phyloP scores from a whole-genome alignment of 1,284 basidiomycete genomes.

The Pterulicium gracile region DNA sequence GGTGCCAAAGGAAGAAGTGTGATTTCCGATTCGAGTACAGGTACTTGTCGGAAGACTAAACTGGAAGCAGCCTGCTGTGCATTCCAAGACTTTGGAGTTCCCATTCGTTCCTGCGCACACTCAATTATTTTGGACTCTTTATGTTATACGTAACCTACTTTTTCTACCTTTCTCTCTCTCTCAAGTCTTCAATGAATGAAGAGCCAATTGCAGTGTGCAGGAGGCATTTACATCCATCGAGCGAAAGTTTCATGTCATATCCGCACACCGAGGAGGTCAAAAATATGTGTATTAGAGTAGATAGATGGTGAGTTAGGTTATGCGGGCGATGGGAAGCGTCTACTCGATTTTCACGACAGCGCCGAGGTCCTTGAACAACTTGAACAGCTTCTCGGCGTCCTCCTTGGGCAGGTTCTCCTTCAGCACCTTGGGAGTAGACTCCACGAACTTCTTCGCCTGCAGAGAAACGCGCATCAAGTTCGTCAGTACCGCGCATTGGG shows the following conservation, averaged over 20 bases:
- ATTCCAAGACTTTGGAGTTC: conserved; percentile 10
- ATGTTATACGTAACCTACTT: not conserved
- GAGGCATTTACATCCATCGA: too few relatives aligned
- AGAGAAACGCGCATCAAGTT: conserved; percentile 10
- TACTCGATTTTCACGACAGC: conserved; percentile 82
- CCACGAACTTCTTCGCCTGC: conserved; percentile 99
- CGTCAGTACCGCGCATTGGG: conserved; percentile 12
- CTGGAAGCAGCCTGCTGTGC: not conserved
- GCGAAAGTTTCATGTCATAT: too few relatives aligned
- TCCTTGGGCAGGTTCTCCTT: conserved; percentile 98
- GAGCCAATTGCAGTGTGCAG: not conserved
- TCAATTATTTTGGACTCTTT: conserved; percentile 1
- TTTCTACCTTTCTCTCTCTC: not conserved
- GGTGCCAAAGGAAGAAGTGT: conserved; percentile 97
- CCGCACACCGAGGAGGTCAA: too few relatives aligned
- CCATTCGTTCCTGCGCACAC: not conserved
- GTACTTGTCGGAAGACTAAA: conserved; percentile 79
- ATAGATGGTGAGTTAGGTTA: conserved; percentile 1
- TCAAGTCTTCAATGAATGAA: not conserved
- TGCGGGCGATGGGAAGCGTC: conserved; percentile 12
- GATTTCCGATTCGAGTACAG: conserved; percentile 96
- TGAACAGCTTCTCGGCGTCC: conserved; percentile 94
- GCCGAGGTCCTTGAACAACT: conserved; percentile 82
- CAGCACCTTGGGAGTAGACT: conserved; percentile 86
- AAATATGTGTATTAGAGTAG: conserved; percentile 2